Evolutionary conservation across 108 stramenopile species (phyloP), one percentile per base, ranked within the genome.

Genomic region (Epithemia pelagica): DNA sequence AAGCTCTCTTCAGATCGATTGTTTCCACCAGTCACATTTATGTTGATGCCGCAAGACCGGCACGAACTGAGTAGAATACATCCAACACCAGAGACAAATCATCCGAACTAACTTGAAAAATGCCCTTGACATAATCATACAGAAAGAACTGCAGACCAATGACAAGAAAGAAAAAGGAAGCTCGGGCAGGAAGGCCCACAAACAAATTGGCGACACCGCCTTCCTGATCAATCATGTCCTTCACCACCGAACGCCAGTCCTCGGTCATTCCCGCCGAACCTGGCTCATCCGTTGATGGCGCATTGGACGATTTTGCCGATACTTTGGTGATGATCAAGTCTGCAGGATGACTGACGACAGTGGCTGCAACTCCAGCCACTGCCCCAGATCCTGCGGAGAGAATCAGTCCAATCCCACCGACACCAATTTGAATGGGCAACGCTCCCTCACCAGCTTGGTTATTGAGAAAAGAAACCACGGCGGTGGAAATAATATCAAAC

Each of bases 121-220:
- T 32, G 31, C 70, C 85, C 72, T 95, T 95, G 22, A 89, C 74
- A 74, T 88, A 91, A 58, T 95, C 93, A 72, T 95, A 95, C 37
- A 95, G 80, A 59, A 95, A 90, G 66, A 95, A 95, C 62, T 95
- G 93, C 28, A 91, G 82, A 15, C 93, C 93, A 62, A 95, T 95
- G 2, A 95, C 93, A 21, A 91, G 67, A 68, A 95, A 91, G 83
- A 94, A 95, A 69, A 95, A 95, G n/a, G 82, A 68, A 21, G 78
- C 66, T 22, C 93, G 69, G 5, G 89, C 86, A 10, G 82, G 74
- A 22, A 95, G 73, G 18, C 90, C 93, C n/a, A 88, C 71, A 37
- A 78, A 95, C 0, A 95, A 72, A 70, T 95, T 95, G 52, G 74
- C 56, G 2, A 86, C 57, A 28, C 93, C 90, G 23, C 93, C 93